Evolutionary conservation across 2,329 filamentous ascomycete species (phyloP).

Genomic region (Daldinia sp.): DNA sequence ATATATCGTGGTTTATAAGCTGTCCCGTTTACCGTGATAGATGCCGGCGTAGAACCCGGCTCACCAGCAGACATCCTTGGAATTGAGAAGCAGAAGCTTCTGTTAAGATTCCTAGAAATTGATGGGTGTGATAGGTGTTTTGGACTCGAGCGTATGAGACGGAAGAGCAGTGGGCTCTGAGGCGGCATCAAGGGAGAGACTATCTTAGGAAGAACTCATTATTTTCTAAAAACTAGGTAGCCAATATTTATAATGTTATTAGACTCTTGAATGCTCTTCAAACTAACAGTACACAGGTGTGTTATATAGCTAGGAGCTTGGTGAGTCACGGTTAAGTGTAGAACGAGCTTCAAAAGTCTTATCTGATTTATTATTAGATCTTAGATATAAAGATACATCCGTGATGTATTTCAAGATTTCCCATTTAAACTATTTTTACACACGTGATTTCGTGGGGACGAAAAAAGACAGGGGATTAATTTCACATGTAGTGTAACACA

Average conservation of each 20-base stretch:
- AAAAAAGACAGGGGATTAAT: slow-evolving; percentile 19
- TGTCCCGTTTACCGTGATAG: slow-evolving; percentile 30
- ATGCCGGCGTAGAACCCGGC: slow-evolving; percentile 39
- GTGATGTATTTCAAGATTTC: slow-evolving; percentile 19
- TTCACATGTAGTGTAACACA: slow-evolving; percentile 17
- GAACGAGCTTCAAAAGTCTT: background rate
- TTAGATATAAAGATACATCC: slow-evolving; percentile 24
- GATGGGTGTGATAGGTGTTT: slow-evolving; percentile 6
- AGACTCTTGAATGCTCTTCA: background rate
- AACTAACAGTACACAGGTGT: background rate
- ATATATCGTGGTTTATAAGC: slow-evolving; percentile 67
- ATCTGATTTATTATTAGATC: background rate
- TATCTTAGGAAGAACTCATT: slow-evolving; percentile 23
- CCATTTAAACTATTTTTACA: slow-evolving; percentile 22
- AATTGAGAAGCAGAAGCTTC: slow-evolving; percentile 35
- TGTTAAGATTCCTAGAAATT: slow-evolving; percentile 21
- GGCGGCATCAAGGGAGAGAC: slow-evolving; percentile 34
- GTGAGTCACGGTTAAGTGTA: slow-evolving; percentile 33
- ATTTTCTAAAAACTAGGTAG: background rate
- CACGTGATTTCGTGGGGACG: slow-evolving; percentile 40
- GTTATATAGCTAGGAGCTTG: background rate
- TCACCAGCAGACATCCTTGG: slow-evolving; percentile 47
- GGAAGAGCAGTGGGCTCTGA: slow-evolving; percentile 30
- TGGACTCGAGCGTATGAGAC: slow-evolving; percentile 25
- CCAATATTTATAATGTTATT: background rate